Evolutionary conservation across 352 stramenopile species (phyloP).

Genomic region (Phytophthora parvispora): DNA sequence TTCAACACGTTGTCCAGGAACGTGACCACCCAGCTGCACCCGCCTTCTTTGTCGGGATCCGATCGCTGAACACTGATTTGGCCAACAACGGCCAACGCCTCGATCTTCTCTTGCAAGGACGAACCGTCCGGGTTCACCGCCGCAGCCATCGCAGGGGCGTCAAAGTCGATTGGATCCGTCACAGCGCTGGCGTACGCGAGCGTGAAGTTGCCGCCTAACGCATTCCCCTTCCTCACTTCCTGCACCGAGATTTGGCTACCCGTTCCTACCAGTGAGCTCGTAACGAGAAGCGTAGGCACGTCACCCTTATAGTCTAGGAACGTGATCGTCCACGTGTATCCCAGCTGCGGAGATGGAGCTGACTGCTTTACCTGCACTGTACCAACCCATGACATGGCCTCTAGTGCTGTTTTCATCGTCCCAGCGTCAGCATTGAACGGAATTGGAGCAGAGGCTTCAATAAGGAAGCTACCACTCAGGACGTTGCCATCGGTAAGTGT

Average conservation of each 20-base stretch:
- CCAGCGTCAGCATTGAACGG: constrained; percentile 59
- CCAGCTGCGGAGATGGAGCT: constrained; percentile 57
- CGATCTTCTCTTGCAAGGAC: constrained; percentile 80
- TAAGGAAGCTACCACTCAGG: constrained; percentile 74
- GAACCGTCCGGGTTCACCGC: constrained; percentile 58
- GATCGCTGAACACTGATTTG: constrained; percentile 53
- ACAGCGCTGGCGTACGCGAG: constrained; percentile 54
- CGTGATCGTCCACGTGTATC: constrained; percentile 82
- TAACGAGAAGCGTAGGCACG: constrained; percentile 62
- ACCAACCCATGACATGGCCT: constrained; percentile 72
- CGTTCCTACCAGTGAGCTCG: constrained; percentile 73
- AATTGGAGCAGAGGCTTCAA: constrained; percentile 72
- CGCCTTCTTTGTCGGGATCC: constrained; percentile 66
- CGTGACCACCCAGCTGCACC: constrained; percentile 74
- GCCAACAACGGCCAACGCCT: constrained; percentile 67
- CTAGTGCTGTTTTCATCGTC: constrained; percentile 56
- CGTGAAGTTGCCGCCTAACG: constrained; percentile 69
- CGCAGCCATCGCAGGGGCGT: constrained; percentile 42
- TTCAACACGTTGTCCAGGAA: constrained; percentile 83
- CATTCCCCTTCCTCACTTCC: constrained; percentile 81
- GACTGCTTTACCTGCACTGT: constrained; percentile 69
- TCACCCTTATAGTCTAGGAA: constrained; percentile 82
- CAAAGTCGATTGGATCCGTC: constrained; percentile 30
- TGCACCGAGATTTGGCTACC: constrained; percentile 62
- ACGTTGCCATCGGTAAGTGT: constrained; percentile 84